Evolutionary conservation across 2,329 filamentous ascomycete genomes (phyloP).

Genomic region (Purpureocillium takamizusanense): DNA sequence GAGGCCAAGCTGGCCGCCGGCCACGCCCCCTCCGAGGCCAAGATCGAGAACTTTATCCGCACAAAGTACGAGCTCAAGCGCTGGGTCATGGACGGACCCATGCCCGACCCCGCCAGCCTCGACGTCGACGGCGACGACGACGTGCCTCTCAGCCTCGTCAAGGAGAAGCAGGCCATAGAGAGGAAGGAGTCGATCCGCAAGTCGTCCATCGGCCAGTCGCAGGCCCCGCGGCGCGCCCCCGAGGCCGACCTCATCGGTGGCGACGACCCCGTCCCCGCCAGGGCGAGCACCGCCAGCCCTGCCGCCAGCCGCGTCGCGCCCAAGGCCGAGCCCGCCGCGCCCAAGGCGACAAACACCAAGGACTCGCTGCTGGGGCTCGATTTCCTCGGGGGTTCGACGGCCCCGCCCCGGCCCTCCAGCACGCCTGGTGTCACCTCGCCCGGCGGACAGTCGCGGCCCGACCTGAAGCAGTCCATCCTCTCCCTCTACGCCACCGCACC

Average conservation of each 20-base stretch:
- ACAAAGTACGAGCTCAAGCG: conserved; percentile 98
- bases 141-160: conserved; percentile 52
- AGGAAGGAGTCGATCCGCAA: conserved; percentile 52
- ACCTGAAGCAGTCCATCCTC: conserved; percentile 93
- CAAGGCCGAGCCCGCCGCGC: conserved; percentile 55
- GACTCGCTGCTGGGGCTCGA: conserved; percentile 89
- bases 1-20: conserved; percentile 86
- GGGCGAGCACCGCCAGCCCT: conserved; percentile 68
- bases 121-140: conserved; percentile 83
- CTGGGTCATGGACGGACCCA: conserved; percentile 97
- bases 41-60: conserved; percentile 99
- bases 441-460: conserved; percentile 67
- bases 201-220: conserved; percentile 40
- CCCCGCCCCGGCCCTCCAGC: conserved; percentile 75
- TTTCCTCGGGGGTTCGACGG: conserved; percentile 70
- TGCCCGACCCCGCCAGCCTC: conserved; percentile 84
- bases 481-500: conserved; percentile 85
- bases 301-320: conserved; percentile 46
- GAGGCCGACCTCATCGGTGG: conserved; percentile 78
- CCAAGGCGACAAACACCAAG: conserved; percentile 62
- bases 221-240: conserved; percentile 27
- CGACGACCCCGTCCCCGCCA: conserved; percentile 55
- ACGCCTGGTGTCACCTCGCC: conserved; percentile 56
- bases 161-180: conserved; percentile 57
- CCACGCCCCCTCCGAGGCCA: conserved; percentile 88